These are phyloP conservation scores for Aurifilum marmelostoma DNA, from an alignment of 2,329 filamentous ascomycete genomes.

Conservation along the genomic window DNA sequence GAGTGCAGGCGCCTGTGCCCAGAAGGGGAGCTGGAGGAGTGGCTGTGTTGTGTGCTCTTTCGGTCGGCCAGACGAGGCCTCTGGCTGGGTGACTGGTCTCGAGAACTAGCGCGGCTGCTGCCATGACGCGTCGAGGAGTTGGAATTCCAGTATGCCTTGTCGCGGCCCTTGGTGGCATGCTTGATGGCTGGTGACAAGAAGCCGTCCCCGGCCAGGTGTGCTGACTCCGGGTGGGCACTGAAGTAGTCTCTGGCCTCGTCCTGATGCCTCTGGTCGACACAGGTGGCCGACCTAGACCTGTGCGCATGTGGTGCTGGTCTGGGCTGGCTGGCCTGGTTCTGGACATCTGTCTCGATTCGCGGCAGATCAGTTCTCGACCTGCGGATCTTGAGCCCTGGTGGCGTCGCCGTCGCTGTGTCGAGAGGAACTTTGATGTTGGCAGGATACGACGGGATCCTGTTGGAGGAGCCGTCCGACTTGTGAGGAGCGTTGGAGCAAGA, in stretches of 20 bases:
- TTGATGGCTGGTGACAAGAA: conserved; percentile 49
- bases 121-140: conserved; percentile 25
- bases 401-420: conserved; percentile 3
- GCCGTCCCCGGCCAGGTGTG: conserved; percentile 39
- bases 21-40: conserved; percentile 23
- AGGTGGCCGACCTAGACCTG: conserved; percentile 41
- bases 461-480: conserved; percentile 20
- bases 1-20: conserved; percentile 41
- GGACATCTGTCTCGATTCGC: conserved; percentile 48
- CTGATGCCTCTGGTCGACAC: conserved; percentile 33
- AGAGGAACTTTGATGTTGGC: conserved; percentile 47
- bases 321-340: conserved; percentile 32
- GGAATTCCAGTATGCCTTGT: conserved; percentile 46
- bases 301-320: conserved; percentile 36
- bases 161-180: conserved; percentile 45
- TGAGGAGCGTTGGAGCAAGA: conserved; percentile 19
- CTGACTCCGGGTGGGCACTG: conserved; percentile 32
- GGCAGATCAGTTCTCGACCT: conserved; percentile 48
- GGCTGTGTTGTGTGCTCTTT: conserved; percentile 23
- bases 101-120: conserved; percentile 15
- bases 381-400: conserved; percentile 35
- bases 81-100: conserved; percentile 18
- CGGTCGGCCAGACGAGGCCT: conserved; percentile 29
- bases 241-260: conserved; percentile 39
- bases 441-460: conserved; percentile 42